A percentile compares a stretch with the other conserved stretches of the same genome.
Conservation (phyloP, 192 early-diverging fungal genomes). For the Dimargaris xerosporica region DNA sequence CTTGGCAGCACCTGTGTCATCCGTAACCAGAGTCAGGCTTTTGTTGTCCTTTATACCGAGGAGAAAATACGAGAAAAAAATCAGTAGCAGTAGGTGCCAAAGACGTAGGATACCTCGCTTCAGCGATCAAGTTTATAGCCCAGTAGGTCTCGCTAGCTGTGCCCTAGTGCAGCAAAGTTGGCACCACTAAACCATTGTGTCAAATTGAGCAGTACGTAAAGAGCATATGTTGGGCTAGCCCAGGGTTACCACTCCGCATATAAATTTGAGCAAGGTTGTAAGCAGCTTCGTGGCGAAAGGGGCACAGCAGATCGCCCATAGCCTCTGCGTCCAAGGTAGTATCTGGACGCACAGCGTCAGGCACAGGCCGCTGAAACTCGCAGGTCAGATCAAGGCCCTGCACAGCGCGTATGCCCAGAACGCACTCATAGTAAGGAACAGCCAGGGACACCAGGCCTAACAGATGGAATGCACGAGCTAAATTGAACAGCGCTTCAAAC, state of each 20-base stretch:
- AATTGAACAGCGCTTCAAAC: conserved; percentile 44
- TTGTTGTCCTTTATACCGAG: too few species aligned
- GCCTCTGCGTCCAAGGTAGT: conserved; percentile 1
- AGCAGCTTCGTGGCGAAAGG: conserved; percentile 55
- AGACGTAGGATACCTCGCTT: too few species aligned
- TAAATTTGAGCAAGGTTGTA: conserved; percentile 85
- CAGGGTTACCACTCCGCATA: conserved; percentile 48
- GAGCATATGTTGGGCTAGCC: conserved; percentile 54
- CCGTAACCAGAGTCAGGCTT: too few species aligned
- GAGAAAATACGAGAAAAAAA: too few species aligned
- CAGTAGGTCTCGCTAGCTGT: too few species aligned
- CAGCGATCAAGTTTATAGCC: too few species aligned
- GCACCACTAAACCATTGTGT: not conserved
- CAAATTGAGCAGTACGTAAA: conserved; percentile 61
- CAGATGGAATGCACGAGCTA: conserved; percentile 82
- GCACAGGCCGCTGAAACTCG: not conserved
- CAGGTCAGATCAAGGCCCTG: conserved; percentile 11
- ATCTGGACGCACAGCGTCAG: not conserved
- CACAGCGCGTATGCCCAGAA: conserved; percentile 40
- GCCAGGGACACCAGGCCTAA: conserved; percentile 71
- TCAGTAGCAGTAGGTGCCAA: too few species aligned
- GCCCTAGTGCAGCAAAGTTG: too few species aligned
- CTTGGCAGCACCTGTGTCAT: too few species aligned
- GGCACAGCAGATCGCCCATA: conserved; percentile 27
- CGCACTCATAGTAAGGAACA: conserved; percentile 67